Base-by-base conservation (phyloP, 2,329 filamentous ascomycete genomes). In the Remersonia thermophila region DNA sequence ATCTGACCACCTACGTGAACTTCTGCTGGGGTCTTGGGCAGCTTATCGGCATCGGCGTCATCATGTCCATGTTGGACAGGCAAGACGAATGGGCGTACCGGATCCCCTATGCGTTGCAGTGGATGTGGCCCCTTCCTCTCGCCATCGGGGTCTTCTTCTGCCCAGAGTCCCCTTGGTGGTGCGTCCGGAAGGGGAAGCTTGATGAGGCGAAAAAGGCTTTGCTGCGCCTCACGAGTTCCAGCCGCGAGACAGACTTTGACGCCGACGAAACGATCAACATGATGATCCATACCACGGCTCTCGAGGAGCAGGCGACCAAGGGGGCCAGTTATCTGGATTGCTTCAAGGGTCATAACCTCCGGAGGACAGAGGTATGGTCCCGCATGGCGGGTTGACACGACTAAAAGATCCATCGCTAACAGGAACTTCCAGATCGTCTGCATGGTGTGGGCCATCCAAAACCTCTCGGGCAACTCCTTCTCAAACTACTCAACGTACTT, bases 241-340 rank as follows among this genome's bases (percentile, higher is more conserved):
- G 75, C 44, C 63, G 65, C 36, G 77, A 84, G 41, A 78, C 74
- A 1, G 71, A 80, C 41, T 87, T 91, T 48, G 73, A 93, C 50
- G 73, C 81, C 9, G 81, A 93, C 43, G 83, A 91, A 59, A 91
- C 83, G 0, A 67, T 93, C 33, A 78, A 83, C 49, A 93, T 93
- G 83, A 93, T 94, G 82, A 75, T 85, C 1, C 83, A 93, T 53
- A 94, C 85, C 1, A 87, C 82, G 1, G 80, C 80, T 0, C 63
- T 93, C 9, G 86, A 93, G 55, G 70, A 83, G 52, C 69, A 72
- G 57, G 81, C 85, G 36, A 86, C 82, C 3, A 61, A 63, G 6
- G 84, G 84, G 20, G 74, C 82, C 5, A 77, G 68, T 36, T 93
- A 91, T 56, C 59, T 72, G 48, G 85, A 93, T 56, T 93, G 85